Evolutionary conservation across 176 grass and related monocot genomes (phyloP).

Genomic region (Rhynchospora tenuis): DNA sequence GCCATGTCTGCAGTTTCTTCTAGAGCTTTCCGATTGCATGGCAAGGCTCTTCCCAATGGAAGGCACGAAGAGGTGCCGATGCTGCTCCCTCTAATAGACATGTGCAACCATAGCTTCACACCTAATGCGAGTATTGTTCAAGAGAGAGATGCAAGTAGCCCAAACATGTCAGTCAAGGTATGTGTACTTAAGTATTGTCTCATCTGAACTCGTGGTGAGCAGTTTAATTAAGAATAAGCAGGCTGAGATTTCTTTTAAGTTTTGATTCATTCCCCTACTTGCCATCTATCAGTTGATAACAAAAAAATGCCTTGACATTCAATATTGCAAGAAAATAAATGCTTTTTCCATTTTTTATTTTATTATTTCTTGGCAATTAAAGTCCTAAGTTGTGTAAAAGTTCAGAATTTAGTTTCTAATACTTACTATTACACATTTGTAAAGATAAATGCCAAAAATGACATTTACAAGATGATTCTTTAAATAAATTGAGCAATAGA

Average conservation of each 20-base stretch:
- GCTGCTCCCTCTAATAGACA: slow-evolving; percentile 93
- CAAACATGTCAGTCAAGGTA: slow-evolving; percentile 82
- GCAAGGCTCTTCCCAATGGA: slow-evolving; percentile 24
- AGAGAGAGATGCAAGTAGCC: slow-evolving; percentile 55
- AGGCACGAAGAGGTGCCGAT: slow-evolving; percentile 49
- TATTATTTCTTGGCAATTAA: background rate
- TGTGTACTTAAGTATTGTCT: slow-evolving; percentile 12
- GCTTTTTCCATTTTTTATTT: background rate
- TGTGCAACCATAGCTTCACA: slow-evolving; percentile 94
- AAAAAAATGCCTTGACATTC: background rate
- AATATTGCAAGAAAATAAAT: background rate
- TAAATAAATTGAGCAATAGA: background rate
- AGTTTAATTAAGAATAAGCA: background rate
- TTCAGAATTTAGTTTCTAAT: background rate
- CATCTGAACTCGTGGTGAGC: background rate
- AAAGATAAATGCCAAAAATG: background rate
- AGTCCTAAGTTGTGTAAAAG: background rate
- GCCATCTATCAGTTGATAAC: background rate
- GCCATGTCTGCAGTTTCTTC: slow-evolving; percentile 91
- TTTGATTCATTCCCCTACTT: background rate
- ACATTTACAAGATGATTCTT: background rate
- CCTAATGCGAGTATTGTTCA: slow-evolving; percentile 87
- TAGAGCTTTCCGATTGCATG: slow-evolving; percentile 82
- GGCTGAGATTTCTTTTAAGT: background rate
- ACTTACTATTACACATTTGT: background rate